phyloP scores from a whole-genome alignment of 805 yeast genomes.

The Cyberlindnera amylophila region DNA sequence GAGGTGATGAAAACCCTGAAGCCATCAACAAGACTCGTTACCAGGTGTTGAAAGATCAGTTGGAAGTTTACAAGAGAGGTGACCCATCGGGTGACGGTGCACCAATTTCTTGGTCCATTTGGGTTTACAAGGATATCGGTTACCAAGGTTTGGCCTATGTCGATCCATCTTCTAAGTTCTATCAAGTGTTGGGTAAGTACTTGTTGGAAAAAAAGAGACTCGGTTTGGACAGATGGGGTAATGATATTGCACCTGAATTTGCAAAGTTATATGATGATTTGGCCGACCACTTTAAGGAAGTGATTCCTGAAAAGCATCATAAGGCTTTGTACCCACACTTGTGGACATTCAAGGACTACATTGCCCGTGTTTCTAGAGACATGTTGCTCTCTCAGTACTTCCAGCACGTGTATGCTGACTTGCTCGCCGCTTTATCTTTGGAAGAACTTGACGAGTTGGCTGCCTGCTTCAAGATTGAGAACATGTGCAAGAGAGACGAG shows the following conservation, averaged over 20 bases:
- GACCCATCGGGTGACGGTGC: constrained; percentile 46
- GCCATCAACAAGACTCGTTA: constrained; percentile 38
- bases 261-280: constrained; percentile 36
- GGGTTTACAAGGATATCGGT: constrained; percentile 53
- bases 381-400: constrained; percentile 41
- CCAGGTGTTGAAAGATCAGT: constrained; percentile 42
- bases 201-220: constrained; percentile 40
- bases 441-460: constrained; percentile 50
- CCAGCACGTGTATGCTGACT: constrained; percentile 44
- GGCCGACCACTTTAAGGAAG: constrained; percentile 34
- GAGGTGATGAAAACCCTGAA: constrained; percentile 41
- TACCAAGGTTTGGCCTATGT: constrained; percentile 47
- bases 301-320: constrained; percentile 39
- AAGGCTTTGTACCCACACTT: constrained; percentile 38
- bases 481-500: constrained; percentile 39
- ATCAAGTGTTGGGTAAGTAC: constrained; percentile 39
- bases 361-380: constrained; percentile 41
- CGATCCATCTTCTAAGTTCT: constrained; percentile 43
- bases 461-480: constrained; percentile 46
- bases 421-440: constrained; percentile 36
- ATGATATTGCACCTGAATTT: constrained; percentile 39
- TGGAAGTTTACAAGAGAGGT: constrained; percentile 40
- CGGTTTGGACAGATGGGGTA: constrained; percentile 51
- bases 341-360: constrained; percentile 37
- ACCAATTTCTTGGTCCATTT: constrained; percentile 48